These are phyloP conservation scores for Limnomonas spitsbergensis DNA, from an alignment of 139 green algal genomes.

Conservation along the genomic window DNA sequence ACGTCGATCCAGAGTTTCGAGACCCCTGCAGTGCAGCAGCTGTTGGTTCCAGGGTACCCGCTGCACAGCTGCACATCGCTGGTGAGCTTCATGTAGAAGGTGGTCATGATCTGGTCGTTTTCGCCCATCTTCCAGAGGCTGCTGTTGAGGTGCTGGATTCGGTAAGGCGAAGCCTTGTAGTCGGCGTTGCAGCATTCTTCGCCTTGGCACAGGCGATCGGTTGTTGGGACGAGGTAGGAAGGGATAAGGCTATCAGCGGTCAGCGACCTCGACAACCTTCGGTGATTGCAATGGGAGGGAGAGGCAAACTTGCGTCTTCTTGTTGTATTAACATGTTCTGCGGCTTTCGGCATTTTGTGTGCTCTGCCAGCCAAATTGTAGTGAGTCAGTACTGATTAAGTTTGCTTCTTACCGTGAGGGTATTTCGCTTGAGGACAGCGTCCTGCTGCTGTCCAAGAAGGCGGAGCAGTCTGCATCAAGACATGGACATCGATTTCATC, in stretches of 20 bases:
- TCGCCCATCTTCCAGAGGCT: slow-evolving; percentile 14
- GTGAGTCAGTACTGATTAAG: too few relatives aligned
- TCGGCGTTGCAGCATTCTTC: slow-evolving; percentile 35
- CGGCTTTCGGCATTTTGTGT: too few relatives aligned
- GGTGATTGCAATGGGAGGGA: too few relatives aligned
- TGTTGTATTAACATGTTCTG: too few relatives aligned
- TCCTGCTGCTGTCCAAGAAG: too few relatives aligned
- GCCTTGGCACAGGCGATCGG: background rate
- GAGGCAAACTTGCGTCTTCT: too few relatives aligned
- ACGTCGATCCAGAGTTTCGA: slow-evolving; percentile 1
- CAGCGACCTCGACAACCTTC: too few relatives aligned
- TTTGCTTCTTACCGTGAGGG: too few relatives aligned
- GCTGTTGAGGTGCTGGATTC: slow-evolving; percentile 23
- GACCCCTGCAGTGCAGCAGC: background rate
- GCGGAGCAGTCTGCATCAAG: too few relatives aligned
- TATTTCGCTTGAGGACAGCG: too few relatives aligned
- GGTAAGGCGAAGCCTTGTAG: slow-evolving; percentile 34
- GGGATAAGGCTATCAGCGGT: background rate
- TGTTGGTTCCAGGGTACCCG: background rate
- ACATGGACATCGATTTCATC: too few relatives aligned
- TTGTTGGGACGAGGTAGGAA: background rate
- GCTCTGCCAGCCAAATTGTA: too few relatives aligned
- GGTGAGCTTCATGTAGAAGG: slow-evolving; percentile 30
- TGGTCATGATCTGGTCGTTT: slow-evolving; percentile 32
- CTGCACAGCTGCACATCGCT: background rate